A percentile compares a stretch with the other conserved stretches of the same genome.
Evolutionary conservation across 2,329 filamentous ascomycete genomes (phyloP).

Genomic region (Cordyceps militaris): DNA sequence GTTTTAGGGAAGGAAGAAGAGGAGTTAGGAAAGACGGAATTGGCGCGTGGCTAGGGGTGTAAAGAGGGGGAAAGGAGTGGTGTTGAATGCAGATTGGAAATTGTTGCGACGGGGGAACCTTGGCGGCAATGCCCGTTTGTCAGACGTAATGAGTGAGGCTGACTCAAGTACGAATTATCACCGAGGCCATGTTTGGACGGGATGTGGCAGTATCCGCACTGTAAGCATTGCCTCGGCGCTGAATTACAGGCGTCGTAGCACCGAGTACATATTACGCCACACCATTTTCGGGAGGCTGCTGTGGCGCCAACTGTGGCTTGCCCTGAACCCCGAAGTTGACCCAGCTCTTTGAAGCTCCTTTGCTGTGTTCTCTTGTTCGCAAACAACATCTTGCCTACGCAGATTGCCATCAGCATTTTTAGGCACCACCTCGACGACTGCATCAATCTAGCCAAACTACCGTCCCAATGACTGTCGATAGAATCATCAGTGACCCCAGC

Average conservation of each 20-base stretch:
- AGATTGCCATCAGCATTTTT: not conserved
- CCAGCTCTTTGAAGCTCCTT: not conserved
- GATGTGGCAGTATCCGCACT: not conserved
- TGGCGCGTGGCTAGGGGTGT: not conserved
- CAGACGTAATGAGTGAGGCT: not conserved
- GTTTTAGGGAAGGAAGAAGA: not conserved
- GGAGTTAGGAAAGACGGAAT: not conserved
- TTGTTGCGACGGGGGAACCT: slow-evolving; percentile 10
- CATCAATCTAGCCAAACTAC: not conserved
- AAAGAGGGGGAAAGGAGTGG: not conserved
- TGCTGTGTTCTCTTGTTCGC: not conserved
- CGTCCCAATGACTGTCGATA: slow-evolving; percentile 30
- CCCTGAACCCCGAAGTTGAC: not conserved
- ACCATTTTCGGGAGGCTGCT: not conserved
- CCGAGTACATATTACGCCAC: not conserved
- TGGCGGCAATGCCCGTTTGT: slow-evolving; percentile 8
- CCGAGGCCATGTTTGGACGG: not conserved
- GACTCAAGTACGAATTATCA: not conserved
- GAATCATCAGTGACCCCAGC: slow-evolving; percentile 35
- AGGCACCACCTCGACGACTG: not conserved
- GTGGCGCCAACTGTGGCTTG: slow-evolving; percentile 1
- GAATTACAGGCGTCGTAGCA: not conserved
- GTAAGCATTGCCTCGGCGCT: not conserved
- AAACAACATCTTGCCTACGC: not conserved
- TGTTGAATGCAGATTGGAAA: slow-evolving; percentile 5